Evolutionary conservation across 2,329 filamentous ascomycete genomes (phyloP), one percentile per base, ranked within the genome.

Genomic region (Monilinia fructicola): DNA sequence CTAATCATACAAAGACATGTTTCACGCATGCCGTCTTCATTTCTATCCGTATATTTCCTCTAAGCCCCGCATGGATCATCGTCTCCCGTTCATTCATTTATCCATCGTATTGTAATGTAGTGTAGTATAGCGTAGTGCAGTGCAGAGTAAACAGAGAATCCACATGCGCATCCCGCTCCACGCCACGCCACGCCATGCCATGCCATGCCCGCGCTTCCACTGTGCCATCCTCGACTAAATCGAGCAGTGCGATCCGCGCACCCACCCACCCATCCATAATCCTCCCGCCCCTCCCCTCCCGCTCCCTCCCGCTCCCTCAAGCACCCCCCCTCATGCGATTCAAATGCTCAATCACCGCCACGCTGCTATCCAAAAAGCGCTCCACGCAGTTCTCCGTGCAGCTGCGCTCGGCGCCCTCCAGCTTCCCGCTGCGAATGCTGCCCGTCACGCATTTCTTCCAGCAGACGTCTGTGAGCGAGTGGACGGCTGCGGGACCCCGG

Each of bases 341-440:
- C 75, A 98, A 81, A 77, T 97, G 90, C 82, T 88, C 90, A 78
- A 97, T 82, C n/a, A 96, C 90, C 64, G 92, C 82, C 71, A 91
- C 80, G 80, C 94, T 95, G 70, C 93, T 86, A 79, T 99, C 95
- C 81, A 98, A 84, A 80, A 96, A 98, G 66, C 95, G 85, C 75
- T 97, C 91, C 66, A 98, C 93, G 76, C 95, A 99, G 82, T 97
- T 97, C 78, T 88, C 83, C 77, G 97, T 85, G 78, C 95, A 99
- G 11, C 83, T 80, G 81, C 95, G 89, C 81, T 99, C 95, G 69
- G 79, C 82, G 74, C 84, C 85, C 72, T 96, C 92, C 72, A 99
- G 82, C 74, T 87, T 86, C 38, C 87, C 85, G 69, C 83, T 85
- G 72, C 88, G 88, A 77, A 97, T 89, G 67, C 83, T 84, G 64